Evolutionary conservation across 495 filamentous ascomycete genomes (phyloP).

Genomic region (Xylaria castorea): DNA sequence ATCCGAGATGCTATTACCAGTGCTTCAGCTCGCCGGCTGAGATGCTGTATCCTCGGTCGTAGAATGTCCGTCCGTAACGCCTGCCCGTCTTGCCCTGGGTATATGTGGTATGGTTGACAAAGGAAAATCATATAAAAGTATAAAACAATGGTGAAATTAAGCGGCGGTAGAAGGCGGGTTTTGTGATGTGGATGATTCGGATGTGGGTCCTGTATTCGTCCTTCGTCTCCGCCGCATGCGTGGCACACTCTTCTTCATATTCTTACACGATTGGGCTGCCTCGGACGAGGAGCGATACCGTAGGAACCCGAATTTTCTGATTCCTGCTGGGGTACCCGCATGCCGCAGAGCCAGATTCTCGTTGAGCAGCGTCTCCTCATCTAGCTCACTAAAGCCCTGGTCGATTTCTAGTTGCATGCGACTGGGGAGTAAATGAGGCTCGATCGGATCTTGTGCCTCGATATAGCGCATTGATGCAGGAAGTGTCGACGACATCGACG

Average conservation of each 20-base stretch:
- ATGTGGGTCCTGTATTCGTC: constrained; percentile 27
- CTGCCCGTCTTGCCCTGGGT: constrained; percentile 27
- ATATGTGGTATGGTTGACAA: constrained; percentile 21
- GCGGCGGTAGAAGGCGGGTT: constrained; percentile 25
- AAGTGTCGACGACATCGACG: constrained; percentile 18
- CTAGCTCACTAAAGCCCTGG: constrained; percentile 31
- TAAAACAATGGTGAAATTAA: constrained; percentile 28
- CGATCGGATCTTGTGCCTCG: constrained; percentile 30
- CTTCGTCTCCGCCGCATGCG: constrained; percentile 52
- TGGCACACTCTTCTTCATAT: constrained; percentile 49
- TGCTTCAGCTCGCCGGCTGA: constrained; percentile 27
- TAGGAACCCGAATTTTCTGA: constrained; percentile 45
- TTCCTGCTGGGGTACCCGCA: constrained; percentile 40
- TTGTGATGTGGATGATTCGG: constrained; percentile 33
- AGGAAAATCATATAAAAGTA: constrained; percentile 14
- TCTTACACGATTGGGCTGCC: constrained; percentile 49
- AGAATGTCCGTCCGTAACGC: constrained; percentile 25
- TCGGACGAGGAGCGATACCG: constrained; percentile 50
- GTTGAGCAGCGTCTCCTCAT: constrained; percentile 32
- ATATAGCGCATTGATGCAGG: constrained; percentile 16
- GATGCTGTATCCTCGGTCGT: constrained; percentile 11
- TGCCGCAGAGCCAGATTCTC: constrained; percentile 34
- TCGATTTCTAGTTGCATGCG: constrained; percentile 41
- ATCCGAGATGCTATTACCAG: constrained; percentile 13
- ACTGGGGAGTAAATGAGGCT: constrained; percentile 26